Percentiles rank a stretch among this genome's conserved stretches.
These are phyloP conservation scores for Stephanocyclus meneghinianus DNA, from an alignment of 352 stramenopile genomes.

Conservation along the genomic window DNA sequence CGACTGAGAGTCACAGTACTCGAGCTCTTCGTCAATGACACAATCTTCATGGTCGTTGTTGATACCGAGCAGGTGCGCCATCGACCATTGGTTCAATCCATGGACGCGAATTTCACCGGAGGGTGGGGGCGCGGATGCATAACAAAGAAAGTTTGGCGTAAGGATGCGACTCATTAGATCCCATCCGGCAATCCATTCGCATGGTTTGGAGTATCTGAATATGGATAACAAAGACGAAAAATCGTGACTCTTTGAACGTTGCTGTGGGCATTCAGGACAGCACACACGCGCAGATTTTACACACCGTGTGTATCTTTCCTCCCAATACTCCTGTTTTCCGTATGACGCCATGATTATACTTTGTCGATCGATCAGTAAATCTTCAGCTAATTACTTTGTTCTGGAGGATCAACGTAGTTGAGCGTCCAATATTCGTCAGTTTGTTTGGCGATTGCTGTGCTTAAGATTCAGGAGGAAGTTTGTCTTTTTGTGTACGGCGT, in stretches of 20 bases:
- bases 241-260: background rate
- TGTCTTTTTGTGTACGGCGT: too few relatives aligned
- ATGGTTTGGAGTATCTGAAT: constrained; percentile 27
- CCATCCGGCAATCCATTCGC: constrained; percentile 46
- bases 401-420: too few relatives aligned
- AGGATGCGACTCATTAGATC: constrained; percentile 40
- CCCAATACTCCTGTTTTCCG: constrained; percentile 54
- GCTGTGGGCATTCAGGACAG: background rate
- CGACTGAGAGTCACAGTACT: constrained; percentile 4
- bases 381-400: too few relatives aligned
- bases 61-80: constrained; percentile 12
- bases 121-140: constrained; percentile 23
- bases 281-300: background rate
- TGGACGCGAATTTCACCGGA: constrained; percentile 33
- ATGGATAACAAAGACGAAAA: constrained; percentile 5
- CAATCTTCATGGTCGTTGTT: background rate
- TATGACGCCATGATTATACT: constrained; percentile 41
- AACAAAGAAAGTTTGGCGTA: constrained; percentile 25
- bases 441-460: too few relatives aligned
- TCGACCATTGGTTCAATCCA: constrained; percentile 18
- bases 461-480: too few relatives aligned
- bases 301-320: constrained; percentile 32
- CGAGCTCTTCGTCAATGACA: constrained; percentile 23
- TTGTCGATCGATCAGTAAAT: too few relatives aligned
- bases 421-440: too few relatives aligned